phyloP scores from a whole-genome alignment of 768 basidiomycete species.

The Roridomyces roridus region DNA sequence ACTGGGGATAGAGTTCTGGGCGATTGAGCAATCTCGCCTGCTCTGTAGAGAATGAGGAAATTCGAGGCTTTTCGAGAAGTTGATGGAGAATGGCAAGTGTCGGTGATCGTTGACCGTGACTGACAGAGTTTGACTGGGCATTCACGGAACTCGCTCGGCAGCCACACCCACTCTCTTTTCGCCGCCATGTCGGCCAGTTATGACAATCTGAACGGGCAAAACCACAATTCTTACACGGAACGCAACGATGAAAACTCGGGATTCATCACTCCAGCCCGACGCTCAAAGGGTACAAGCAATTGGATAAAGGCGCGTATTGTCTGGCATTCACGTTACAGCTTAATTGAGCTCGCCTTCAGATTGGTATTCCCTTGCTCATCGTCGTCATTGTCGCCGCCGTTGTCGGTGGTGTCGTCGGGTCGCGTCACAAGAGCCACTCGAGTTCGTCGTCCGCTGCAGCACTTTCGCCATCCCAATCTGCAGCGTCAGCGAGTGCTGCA shows the following conservation, averaged over 20 bases:
- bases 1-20: no score
- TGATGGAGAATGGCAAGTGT: no score
- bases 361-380: conserved; percentile 71
- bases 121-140: no score
- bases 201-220: conserved; percentile 22
- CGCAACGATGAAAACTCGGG: conserved; percentile 76
- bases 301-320: conserved; percentile 63
- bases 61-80: no score
- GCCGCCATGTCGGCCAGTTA: conserved; percentile 25
- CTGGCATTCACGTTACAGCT: not conserved
- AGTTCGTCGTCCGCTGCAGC: conserved; percentile 38
- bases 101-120: no score
- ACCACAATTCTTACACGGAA: conserved; percentile 36
- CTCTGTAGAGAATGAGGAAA: no score
- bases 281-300: conserved; percentile 63
- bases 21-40: no score
- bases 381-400: conserved; percentile 71
- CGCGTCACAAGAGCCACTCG: conserved; percentile 43
- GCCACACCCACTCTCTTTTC: conserved; percentile 6
- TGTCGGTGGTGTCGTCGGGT: conserved; percentile 83
- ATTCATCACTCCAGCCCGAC: conserved; percentile 59
- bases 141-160: no score
- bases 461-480: conserved; percentile 33
- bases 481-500: conserved; percentile 33
- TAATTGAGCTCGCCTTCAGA: conserved; percentile 21